These are phyloP conservation scores for Populus davidiana DNA, from an alignment of 345 rosid species.

Conservation along the genomic window DNA sequence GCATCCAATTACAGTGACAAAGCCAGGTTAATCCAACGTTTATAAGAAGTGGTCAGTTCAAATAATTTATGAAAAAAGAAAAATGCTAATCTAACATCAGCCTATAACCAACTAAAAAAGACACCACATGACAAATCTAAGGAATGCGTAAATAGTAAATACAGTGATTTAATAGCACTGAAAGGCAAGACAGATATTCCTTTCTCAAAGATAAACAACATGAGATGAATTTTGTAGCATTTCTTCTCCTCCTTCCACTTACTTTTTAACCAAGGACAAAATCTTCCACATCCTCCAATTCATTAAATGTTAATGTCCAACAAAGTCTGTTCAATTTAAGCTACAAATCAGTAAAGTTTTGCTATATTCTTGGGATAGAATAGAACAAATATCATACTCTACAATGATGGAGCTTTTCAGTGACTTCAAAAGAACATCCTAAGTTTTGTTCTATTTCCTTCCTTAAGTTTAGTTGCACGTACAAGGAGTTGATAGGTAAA, in stretches of 20 bases:
- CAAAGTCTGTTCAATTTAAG: background rate
- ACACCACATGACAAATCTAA: background rate
- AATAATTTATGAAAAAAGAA: background rate
- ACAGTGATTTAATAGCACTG: background rate
- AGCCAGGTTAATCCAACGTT: conserved; percentile 7
- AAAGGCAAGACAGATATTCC: background rate
- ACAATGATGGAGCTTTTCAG: no score
- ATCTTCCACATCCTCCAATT: background rate
- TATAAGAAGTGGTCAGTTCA: background rate
- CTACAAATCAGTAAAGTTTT: background rate
- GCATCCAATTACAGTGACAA: conserved; percentile 18
- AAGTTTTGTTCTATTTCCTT: background rate
- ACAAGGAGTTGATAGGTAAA: background rate
- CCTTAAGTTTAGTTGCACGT: background rate
- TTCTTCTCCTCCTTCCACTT: background rate
- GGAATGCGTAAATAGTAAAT: background rate
- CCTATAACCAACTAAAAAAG: background rate
- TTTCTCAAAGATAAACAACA: background rate
- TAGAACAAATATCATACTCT: background rate
- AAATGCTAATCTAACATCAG: background rate
- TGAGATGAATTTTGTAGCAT: background rate
- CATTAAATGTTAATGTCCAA: background rate
- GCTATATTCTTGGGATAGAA: background rate
- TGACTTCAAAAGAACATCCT: background rate
- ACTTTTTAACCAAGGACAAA: background rate